Conservation (phyloP, 345 rosid species). For the Rhodomyrtus tomentosa region DNA sequence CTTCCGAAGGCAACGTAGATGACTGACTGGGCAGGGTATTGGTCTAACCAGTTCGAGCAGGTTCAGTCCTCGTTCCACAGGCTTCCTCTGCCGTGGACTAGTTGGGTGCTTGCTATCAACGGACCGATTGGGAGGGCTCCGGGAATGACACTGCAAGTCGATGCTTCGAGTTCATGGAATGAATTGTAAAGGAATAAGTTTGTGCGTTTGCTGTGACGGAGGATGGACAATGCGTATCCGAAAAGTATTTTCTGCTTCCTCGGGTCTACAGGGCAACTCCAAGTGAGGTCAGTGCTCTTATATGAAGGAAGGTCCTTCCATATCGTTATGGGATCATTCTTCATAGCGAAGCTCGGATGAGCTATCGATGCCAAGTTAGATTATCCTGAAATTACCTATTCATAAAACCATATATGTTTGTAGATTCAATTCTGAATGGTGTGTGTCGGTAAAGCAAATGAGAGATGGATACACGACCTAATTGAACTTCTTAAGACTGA, state of each 20-base stretch:
- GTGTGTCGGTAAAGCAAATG: neutral
- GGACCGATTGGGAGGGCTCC: slow-evolving; percentile 20
- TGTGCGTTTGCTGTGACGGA: neutral
- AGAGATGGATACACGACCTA: neutral
- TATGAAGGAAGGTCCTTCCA: neutral
- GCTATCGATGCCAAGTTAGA: neutral
- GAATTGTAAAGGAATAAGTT: slow-evolving; percentile 10
- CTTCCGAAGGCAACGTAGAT: slow-evolving; percentile 43
- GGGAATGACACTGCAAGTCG: slow-evolving; percentile 1
- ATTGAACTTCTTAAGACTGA: neutral
- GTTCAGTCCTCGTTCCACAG: slow-evolving; percentile 15
- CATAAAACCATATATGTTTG: neutral
- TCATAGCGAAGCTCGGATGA: neutral
- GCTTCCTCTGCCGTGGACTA: slow-evolving; percentile 1
- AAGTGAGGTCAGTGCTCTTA: neutral
- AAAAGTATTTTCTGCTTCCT: neutral
- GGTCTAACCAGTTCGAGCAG: slow-evolving; percentile 32
- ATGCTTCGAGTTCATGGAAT: slow-evolving; percentile 14
- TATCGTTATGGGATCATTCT: neutral
- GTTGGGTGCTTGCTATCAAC: neutral
- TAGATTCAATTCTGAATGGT: neutral
- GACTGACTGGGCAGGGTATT: slow-evolving; percentile 16
- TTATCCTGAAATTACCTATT: neutral
- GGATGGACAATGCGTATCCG: neutral
- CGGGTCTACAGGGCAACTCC: neutral